Percentiles rank a stretch among this genome's conserved stretches.
phyloP scores from a whole-genome alignment of 192 early-diverging fungal species.

The Coemansia sp. region DNA sequence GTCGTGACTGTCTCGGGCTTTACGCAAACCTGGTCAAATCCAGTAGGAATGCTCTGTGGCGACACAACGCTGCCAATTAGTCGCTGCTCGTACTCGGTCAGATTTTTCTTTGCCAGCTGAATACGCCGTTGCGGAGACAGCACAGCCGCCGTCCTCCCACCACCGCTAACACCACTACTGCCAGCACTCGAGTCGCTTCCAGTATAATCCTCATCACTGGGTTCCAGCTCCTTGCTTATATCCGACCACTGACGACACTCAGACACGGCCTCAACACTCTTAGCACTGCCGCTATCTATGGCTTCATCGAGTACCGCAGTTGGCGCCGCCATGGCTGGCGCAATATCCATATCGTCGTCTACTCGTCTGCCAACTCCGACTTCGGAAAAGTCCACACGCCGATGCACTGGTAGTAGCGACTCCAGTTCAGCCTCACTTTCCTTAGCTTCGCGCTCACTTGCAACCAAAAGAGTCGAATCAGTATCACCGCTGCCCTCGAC shows the following conservation, averaged over 20 bases:
- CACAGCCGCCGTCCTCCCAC: neutral
- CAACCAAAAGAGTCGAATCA: neutral
- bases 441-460: neutral
- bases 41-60: conserved; percentile 59
- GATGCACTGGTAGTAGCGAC: conserved; percentile 21
- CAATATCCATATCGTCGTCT: conserved; percentile 40
- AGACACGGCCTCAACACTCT: neutral
- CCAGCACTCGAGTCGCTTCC: neutral
- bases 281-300: neutral
- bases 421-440: neutral
- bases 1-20: conserved; percentile 79
- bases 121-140: conserved; percentile 45
- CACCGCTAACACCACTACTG: neutral
- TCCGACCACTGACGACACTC: conserved; percentile 29
- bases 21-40: conserved; percentile 77
- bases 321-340: neutral
- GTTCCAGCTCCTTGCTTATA: conserved; percentile 28
- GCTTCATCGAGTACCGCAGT: neutral
- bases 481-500: neutral
- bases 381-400: conserved; percentile 39
- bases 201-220: neutral
- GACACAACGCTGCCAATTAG: conserved; percentile 81
- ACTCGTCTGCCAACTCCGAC: conserved; percentile 38
- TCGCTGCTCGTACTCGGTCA: conserved; percentile 73
- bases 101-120: conserved; percentile 49